phyloP scores from a whole-genome alignment of 768 basidiomycete genomes.

The Tulasnella sp. region DNA sequence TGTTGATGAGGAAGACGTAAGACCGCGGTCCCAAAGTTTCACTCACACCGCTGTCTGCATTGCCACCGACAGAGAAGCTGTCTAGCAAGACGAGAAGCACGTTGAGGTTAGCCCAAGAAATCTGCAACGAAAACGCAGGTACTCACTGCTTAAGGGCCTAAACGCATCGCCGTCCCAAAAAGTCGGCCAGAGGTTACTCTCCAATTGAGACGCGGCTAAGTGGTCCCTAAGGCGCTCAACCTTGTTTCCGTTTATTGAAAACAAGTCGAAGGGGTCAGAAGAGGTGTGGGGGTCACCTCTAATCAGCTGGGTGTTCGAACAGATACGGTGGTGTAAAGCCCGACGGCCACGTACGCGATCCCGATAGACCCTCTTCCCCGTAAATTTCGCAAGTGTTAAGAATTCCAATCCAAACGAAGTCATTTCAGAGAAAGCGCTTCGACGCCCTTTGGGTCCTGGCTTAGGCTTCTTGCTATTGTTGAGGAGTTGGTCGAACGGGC shows the following conservation, averaged over 20 bases:
- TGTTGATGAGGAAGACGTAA: background rate
- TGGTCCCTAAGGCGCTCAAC: conserved; percentile 45
- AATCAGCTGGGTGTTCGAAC: no score
- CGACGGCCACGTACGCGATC: background rate
- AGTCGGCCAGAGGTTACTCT: conserved; percentile 49
- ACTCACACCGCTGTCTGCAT: conserved; percentile 28
- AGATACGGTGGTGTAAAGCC: background rate
- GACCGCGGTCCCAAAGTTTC: background rate
- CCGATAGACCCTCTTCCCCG: conserved; percentile 51
- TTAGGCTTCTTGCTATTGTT: conserved; percentile 2
- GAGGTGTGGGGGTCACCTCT: no score
- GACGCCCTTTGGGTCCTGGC: conserved; percentile 32
- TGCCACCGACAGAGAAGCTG: conserved; percentile 17
- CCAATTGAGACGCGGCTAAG: conserved; percentile 48
- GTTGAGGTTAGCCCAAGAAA: conserved; percentile 6
- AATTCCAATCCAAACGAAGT: conserved; percentile 80
- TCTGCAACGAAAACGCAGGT: background rate
- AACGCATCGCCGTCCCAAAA: conserved; percentile 52
- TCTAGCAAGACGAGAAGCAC: conserved; percentile 15
- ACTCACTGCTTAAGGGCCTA: conserved; percentile 25
- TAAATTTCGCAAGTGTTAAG: conserved; percentile 73
- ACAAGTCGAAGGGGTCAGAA: background rate
- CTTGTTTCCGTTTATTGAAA: conserved; percentile 30
- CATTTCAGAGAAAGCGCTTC: conserved; percentile 57
- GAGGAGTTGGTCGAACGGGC: background rate